Conservation (phyloP, 495 filamentous ascomycete species). For the Penicillium salamii region DNA sequence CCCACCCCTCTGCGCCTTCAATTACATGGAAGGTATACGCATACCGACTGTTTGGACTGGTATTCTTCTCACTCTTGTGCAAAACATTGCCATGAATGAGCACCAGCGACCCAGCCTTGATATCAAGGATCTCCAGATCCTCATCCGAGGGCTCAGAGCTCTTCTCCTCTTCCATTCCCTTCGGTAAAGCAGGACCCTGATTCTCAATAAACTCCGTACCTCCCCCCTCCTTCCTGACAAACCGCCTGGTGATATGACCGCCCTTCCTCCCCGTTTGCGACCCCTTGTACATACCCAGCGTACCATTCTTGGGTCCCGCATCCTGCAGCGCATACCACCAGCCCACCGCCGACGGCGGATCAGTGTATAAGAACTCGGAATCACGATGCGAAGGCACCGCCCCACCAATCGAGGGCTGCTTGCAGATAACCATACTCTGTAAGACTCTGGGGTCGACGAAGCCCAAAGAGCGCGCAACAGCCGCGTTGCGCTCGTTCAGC, state of each 20-base stretch:
- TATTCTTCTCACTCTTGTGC: slow-evolving; percentile 94
- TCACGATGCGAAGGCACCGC: slow-evolving; percentile 87
- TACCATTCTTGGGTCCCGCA: slow-evolving; percentile 78
- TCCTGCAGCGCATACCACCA: slow-evolving; percentile 98
- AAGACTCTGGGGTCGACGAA: slow-evolving; percentile 73
- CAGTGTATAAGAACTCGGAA: slow-evolving; percentile 86
- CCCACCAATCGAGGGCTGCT: slow-evolving; percentile 93
- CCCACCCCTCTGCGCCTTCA: slow-evolving; percentile 68
- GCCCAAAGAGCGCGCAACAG: slow-evolving; percentile 67
- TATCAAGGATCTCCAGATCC: slow-evolving; percentile 68
- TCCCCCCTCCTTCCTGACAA: slow-evolving; percentile 62
- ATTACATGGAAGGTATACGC: slow-evolving; percentile 99
- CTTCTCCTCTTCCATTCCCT: slow-evolving; percentile 35
- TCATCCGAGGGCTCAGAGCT: slow-evolving; percentile 40
- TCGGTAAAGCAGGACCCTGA: slow-evolving; percentile 44
- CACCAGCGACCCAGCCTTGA: slow-evolving; percentile 85
- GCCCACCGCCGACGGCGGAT: slow-evolving; percentile 85
- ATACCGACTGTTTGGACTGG: slow-evolving; percentile 77
- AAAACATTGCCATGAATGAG: slow-evolving; percentile 95
- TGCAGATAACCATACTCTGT: slow-evolving; percentile 98
- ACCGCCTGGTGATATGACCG: slow-evolving; percentile 60
- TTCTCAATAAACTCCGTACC: slow-evolving; percentile 58
- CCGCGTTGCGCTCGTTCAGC: slow-evolving; percentile 51
- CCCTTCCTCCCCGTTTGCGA: slow-evolving; percentile 55
- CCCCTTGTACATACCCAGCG: slow-evolving; percentile 78